Conservation (phyloP, 257 asterid genomes). For the Verbascum thapsus region DNA sequence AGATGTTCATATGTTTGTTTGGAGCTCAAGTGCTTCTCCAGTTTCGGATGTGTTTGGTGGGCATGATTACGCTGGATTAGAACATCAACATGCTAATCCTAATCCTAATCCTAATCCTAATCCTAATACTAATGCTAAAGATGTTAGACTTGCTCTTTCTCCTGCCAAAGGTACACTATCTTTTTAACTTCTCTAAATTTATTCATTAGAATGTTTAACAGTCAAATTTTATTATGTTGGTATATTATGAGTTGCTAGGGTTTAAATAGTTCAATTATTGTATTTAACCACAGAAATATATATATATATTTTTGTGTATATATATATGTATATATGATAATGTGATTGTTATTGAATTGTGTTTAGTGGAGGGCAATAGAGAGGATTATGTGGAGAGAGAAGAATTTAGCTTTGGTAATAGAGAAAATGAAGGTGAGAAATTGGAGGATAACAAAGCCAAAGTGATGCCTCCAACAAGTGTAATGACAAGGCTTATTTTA, state of each 20-base stretch:
- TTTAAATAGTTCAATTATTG: too few relatives aligned
- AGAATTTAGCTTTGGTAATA: constrained; percentile 64
- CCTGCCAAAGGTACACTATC: constrained; percentile 69
- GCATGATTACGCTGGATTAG: constrained; percentile 54
- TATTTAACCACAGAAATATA: too few relatives aligned
- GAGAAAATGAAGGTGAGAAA: constrained; percentile 44
- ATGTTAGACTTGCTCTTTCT: constrained; percentile 62
- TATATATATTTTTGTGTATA: too few relatives aligned
- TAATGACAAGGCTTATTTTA: constrained; percentile 93
- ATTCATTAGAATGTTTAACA: too few relatives aligned
- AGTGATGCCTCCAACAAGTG: constrained; percentile 92
- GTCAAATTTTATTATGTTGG: too few relatives aligned
- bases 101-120: too few relatives aligned
- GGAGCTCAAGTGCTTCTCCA: constrained; percentile 95
- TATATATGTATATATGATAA: too few relatives aligned
- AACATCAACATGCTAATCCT: constrained; percentile 58
- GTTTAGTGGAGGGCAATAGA: constrained; percentile 46
- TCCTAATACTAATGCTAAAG: constrained; percentile 55
- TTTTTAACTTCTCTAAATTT: too few relatives aligned
- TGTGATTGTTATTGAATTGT: neutral
- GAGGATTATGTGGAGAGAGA: constrained; percentile 66
- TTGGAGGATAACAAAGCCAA: constrained; percentile 51
- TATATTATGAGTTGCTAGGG: too few relatives aligned
- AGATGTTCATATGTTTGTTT: constrained; percentile 90
- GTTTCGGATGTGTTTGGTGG: constrained; percentile 92